Evolutionary conservation across 345 rosid species (phyloP).

Genomic region (Heritiera littoralis): DNA sequence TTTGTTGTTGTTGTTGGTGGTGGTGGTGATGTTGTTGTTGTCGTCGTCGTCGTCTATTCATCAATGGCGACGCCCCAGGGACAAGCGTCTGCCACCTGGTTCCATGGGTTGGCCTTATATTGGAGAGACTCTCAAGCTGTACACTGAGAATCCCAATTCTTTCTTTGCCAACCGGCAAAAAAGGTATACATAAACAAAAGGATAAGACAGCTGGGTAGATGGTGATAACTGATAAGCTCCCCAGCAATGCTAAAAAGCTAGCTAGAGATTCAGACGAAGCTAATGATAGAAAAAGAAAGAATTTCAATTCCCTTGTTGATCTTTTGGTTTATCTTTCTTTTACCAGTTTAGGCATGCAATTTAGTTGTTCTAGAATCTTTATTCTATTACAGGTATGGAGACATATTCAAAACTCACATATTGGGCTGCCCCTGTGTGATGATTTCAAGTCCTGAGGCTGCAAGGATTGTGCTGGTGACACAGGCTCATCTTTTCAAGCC

Average conservation of each 20-base stretch:
- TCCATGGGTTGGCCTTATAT: conserved; percentile 97
- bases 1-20: conserved; percentile 21
- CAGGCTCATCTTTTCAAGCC: conserved; percentile 83
- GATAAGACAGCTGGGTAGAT: not conserved
- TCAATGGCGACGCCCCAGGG: conserved; percentile 43
- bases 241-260: not conserved
- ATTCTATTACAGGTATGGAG: conserved; percentile 55
- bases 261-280: not conserved
- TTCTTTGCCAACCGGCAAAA: conserved; percentile 76
- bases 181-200: conserved; percentile 42
- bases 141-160: conserved; percentile 76
- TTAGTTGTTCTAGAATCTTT: not conserved
- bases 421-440: conserved; percentile 97
- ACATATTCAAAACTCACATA: conserved; percentile 85
- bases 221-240: not conserved
- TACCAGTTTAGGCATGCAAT: not conserved
- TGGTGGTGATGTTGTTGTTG: conserved; percentile 11
- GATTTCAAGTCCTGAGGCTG: conserved; percentile 90
- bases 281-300: not conserved
- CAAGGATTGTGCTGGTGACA: conserved; percentile 63
- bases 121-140: conserved; percentile 87
- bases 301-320: not conserved
- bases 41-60: conserved; percentile 20
- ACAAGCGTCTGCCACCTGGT: conserved; percentile 71
- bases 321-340: not conserved